A percentile compares a stretch with the other conserved stretches of the same genome.
These are phyloP conservation scores for Raddia guianensis DNA, from an alignment of 176 grass and related monocot species.

Conservation along the genomic window DNA sequence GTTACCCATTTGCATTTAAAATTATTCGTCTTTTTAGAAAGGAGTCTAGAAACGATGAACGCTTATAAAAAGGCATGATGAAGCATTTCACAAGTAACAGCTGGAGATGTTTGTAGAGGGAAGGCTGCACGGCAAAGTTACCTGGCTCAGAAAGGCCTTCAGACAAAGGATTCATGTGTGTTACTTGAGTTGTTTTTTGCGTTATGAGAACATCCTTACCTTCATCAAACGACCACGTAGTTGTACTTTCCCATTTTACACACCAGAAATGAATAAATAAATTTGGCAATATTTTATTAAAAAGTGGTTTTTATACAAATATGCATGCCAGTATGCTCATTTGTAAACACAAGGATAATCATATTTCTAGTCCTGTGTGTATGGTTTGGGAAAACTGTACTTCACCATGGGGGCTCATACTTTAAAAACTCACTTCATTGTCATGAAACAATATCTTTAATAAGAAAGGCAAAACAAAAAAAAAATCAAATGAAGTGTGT, in stretches of 20 bases:
- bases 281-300: not conserved
- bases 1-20: not conserved
- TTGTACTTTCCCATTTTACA: constrained; percentile 11
- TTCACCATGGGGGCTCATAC: not conserved
- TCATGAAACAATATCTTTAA: not conserved
- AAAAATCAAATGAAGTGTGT: not conserved
- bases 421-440: not conserved
- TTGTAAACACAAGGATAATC: not conserved
- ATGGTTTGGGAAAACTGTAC: not conserved
- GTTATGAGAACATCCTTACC: not conserved
- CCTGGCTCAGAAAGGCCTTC: constrained; percentile 5
- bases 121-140: constrained; percentile 22
- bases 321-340: not conserved
- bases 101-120: constrained; percentile 3
- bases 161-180: not conserved
- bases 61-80: not conserved
- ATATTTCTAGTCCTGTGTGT: not conserved
- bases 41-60: constrained; percentile 19
- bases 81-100: constrained; percentile 28
- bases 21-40: constrained; percentile 3
- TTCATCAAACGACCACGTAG: not conserved
- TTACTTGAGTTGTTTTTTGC: not conserved
- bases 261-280: not conserved
- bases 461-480: not conserved
- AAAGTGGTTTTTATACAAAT: not conserved